Conservation (phyloP, 1,284 basidiomycete species). For the Marasmius sp. region DNA sequence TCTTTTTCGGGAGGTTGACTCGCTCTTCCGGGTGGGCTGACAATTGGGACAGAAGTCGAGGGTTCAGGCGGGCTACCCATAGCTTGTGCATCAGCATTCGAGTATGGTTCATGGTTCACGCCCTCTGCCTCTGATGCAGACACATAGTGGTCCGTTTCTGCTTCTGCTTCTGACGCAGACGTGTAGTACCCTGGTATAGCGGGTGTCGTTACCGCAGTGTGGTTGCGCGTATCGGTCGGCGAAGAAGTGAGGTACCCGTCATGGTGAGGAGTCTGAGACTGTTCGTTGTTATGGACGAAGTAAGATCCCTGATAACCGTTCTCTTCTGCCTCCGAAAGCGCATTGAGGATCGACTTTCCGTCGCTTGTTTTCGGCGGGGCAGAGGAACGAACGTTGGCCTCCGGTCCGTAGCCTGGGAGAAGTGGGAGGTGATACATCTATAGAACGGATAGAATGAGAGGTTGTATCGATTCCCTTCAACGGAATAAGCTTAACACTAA, state of each 20-base stretch:
- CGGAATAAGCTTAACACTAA: constrained; percentile 41
- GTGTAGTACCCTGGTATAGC: constrained; percentile 15
- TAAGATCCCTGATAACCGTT: constrained; percentile 87
- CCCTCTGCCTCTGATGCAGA: constrained; percentile 20
- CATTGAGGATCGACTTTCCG: constrained; percentile 61
- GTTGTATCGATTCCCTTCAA: background rate
- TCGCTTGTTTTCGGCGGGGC: constrained; percentile 60
- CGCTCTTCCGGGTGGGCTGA: background rate
- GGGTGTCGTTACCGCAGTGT: constrained; percentile 10
- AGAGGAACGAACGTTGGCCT: constrained; percentile 83
- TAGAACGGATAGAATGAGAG: constrained; percentile 3
- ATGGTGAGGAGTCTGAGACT: constrained; percentile 27
- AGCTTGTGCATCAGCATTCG: constrained; percentile 1
- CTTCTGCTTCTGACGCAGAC: constrained; percentile 13
- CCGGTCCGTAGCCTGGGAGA: constrained; percentile 87
- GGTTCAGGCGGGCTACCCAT: constrained; percentile 3
- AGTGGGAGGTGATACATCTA: constrained; percentile 91
- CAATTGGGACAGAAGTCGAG: background rate
- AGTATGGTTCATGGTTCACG: background rate
- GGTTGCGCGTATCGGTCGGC: constrained; percentile 33
- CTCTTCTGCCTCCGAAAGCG: constrained; percentile 86
- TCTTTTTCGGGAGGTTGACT: constrained; percentile 24
- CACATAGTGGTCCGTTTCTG: constrained; percentile 1
- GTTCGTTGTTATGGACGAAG: constrained; percentile 49
- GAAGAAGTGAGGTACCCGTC: constrained; percentile 61